phyloP scores from a whole-genome alignment of 371 early-diverging fungal species.

The Apophysomyces sp. region DNA sequence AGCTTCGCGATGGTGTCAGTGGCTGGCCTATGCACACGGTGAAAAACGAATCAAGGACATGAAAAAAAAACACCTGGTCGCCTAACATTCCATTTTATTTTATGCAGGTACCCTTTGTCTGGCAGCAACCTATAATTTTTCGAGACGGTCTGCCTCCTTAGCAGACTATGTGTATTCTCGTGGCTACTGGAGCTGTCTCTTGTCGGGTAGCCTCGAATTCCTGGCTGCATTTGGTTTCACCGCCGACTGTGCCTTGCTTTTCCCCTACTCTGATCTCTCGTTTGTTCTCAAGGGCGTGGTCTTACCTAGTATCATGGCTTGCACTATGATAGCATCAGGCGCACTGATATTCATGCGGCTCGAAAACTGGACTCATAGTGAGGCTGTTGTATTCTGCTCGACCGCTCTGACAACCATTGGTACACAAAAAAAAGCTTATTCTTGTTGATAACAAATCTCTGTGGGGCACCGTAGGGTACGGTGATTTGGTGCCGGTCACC shows the following conservation, averaged over 20 bases:
- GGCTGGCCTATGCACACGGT: constrained; percentile 14
- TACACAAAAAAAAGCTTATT: background rate
- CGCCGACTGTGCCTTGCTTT: constrained; percentile 10
- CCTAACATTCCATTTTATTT: background rate
- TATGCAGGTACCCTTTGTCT: background rate
- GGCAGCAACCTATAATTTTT: constrained; percentile 1
- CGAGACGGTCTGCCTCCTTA: background rate
- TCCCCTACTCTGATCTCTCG: constrained; percentile 12
- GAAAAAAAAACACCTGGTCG: background rate
- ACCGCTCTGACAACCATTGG: constrained; percentile 21
- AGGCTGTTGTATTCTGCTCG: constrained; percentile 19
- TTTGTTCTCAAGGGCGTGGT: constrained; percentile 9
- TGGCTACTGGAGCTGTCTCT: constrained; percentile 20
- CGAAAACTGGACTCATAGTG: constrained; percentile 20
- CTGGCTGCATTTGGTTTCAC: constrained; percentile 12
- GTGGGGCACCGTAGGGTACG: too few species aligned
- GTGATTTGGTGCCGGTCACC: constrained; percentile 17
- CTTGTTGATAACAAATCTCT: background rate
- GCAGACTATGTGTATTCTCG: constrained; percentile 11
- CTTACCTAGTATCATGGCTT: constrained; percentile 17
- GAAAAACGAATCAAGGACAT: background rate
- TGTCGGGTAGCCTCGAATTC: background rate
- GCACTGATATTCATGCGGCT: constrained; percentile 10
- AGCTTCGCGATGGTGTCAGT: constrained; percentile 14
- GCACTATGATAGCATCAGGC: constrained; percentile 7